These are phyloP conservation scores for Malus hybrid DNA, from an alignment of 331 rosid species.

Conservation along the genomic window DNA sequence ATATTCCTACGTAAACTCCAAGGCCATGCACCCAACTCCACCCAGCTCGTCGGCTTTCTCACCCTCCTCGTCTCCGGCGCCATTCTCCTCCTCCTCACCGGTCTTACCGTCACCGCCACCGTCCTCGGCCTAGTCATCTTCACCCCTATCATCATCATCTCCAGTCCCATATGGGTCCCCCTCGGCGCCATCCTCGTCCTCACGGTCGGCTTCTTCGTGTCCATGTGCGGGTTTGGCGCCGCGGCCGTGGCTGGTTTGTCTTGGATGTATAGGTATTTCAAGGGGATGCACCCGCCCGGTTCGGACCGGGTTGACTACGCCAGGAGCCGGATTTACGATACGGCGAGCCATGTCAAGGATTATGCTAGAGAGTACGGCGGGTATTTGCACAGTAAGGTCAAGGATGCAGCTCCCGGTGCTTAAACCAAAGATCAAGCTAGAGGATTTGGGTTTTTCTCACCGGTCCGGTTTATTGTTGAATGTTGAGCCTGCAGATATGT, in stretches of 20 bases:
- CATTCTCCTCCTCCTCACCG: constrained; percentile 52
- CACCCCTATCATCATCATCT: constrained; percentile 46
- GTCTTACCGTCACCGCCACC: constrained; percentile 39
- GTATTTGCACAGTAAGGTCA: constrained; percentile 70
- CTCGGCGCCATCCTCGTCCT: constrained; percentile 31
- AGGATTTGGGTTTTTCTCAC: not conserved
- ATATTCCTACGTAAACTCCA: constrained; percentile 39
- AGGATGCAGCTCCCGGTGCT: constrained; percentile 95
- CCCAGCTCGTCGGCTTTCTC: constrained; percentile 49
- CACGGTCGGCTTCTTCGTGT: constrained; percentile 27
- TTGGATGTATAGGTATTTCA: constrained; percentile 64
- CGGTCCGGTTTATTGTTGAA: not conserved
- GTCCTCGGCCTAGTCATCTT: constrained; percentile 35
- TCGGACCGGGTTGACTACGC: constrained; percentile 72
- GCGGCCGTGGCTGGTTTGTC: constrained; percentile 35
- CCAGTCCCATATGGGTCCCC: constrained; percentile 80
- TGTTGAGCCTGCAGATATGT: not conserved
- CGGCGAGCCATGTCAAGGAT: constrained; percentile 81
- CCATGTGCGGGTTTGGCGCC: constrained; percentile 36
- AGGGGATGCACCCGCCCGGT: constrained; percentile 77
- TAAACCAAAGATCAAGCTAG: not conserved
- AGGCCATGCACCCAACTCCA: constrained; percentile 44
- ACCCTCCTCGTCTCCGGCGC: constrained; percentile 19
- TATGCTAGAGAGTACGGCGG: constrained; percentile 84
- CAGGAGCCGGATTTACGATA: constrained; percentile 60